These are phyloP conservation scores for Beverwykella pulmonaria DNA, from an alignment of 495 filamentous ascomycete species.

Conservation along the genomic window DNA sequence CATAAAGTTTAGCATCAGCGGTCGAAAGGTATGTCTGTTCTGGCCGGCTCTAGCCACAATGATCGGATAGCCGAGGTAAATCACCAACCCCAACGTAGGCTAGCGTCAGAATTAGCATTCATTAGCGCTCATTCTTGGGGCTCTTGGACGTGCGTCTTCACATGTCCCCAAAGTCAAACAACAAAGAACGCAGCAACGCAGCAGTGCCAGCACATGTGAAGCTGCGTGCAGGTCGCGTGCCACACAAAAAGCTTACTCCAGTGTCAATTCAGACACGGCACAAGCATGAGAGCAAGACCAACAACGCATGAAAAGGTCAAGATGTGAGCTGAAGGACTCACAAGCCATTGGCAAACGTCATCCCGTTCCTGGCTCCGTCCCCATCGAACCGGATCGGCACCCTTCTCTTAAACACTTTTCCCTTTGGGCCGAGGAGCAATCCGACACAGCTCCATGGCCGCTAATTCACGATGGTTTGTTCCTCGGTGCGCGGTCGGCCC, in stretches of 20 bases:
- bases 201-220: conserved; percentile 35
- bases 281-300: neutral
- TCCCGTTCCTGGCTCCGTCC: conserved; percentile 22
- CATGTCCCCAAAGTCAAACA: conserved; percentile 3
- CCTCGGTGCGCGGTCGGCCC: conserved; percentile 29
- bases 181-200: neutral
- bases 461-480: conserved; percentile 1
- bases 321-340: neutral
- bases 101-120: neutral
- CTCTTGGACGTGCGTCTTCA: conserved; percentile 4
- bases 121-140: conserved; percentile 6
- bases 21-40: neutral
- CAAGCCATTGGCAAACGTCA: conserved; percentile 39
- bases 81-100: neutral
- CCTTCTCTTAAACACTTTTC: neutral
- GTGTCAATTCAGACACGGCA: neutral
- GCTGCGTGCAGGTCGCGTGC: conserved; percentile 18
- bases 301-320: neutral
- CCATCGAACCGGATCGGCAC: conserved; percentile 18
- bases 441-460: neutral
- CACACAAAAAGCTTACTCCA: neutral
- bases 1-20: neutral
- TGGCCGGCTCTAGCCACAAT: neutral
- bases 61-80: conserved; percentile 18
- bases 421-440: conserved; percentile 39